Conservation (phyloP, 2,329 filamentous ascomycete species). For the Cercospora janseana region DNA sequence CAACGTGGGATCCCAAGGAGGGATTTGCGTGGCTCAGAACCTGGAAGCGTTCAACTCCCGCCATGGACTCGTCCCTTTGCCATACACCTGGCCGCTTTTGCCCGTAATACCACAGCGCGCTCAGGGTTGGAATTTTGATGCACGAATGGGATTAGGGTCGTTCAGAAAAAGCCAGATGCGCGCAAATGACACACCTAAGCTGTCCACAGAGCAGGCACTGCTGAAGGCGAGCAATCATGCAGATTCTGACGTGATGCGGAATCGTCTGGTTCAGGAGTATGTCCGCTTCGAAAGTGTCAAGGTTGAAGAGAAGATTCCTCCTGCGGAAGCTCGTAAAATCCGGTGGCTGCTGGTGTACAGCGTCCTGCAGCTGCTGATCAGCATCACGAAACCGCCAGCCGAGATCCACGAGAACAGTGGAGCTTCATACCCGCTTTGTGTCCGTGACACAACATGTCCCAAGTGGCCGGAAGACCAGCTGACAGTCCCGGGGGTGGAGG, state of each 20-base stretch:
- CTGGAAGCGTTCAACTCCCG: conserved; percentile 64
- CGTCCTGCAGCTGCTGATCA: conserved; percentile 68
- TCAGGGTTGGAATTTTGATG: conserved; percentile 27
- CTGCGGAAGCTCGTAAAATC: conserved; percentile 70
- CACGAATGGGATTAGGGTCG: conserved; percentile 25
- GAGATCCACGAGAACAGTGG: conserved; percentile 59
- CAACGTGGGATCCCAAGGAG: conserved; percentile 53
- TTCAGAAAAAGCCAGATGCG: conserved; percentile 10
- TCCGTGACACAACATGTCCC: conserved; percentile 43
- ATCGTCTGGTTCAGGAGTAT: conserved; percentile 65
- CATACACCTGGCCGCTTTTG: conserved; percentile 65
- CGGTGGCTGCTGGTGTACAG: conserved; percentile 76
- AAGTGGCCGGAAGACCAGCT: conserved; percentile 38
- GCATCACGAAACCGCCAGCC: conserved; percentile 58
- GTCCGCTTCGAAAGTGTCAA: conserved; percentile 64
- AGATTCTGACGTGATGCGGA: conserved; percentile 40
- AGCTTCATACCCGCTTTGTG: conserved; percentile 60
- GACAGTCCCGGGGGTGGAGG: conserved; percentile 1
- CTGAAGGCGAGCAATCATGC: conserved; percentile 49
- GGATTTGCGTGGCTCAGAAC: conserved; percentile 68
- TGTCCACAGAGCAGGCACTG: conserved; percentile 53
- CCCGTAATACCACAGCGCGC: conserved; percentile 47
- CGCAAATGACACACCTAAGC: conserved; percentile 21
- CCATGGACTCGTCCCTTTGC: conserved; percentile 59
- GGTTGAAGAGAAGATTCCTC: conserved; percentile 58